Evolutionary conservation across 805 yeast species (phyloP), one percentile per base, ranked within the genome.

Genomic region (Dipodascus geniculatus): DNA sequence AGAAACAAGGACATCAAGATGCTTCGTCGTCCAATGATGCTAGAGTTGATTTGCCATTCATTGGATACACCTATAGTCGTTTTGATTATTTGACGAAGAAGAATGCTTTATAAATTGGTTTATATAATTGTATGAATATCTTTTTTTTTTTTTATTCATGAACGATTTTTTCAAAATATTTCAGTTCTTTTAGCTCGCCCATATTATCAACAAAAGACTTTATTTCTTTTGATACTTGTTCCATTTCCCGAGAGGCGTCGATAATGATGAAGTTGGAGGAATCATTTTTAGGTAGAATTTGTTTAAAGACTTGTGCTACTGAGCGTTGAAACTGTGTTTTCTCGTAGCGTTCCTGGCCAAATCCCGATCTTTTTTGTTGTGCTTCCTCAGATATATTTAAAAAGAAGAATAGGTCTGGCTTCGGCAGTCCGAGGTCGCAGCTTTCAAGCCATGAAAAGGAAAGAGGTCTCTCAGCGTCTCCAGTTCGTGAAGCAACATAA

Each of bases 261-360:
- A 47, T 47, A 22, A 22, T n/a, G 28, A 22, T 4, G 14, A 38
- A 38, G 4, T 17, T 17, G 17, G 31, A 42, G 16, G 65, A 60
- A 3, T 55, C 51, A 2, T 42, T 48, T 9, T 42, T 48, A 4
- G 63, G 57, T 8, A 74, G 68, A 16, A 71, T 53, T 38, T 38
- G 44, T 11, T 67, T 59, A 63, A 90, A 93, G 56, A 81, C 72
- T 8, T 61, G 48, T 55, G 80, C 78, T 2, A 93, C 99, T 42
- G 71, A 72, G n/a, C 69, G 66, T 64, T 93, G 99, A 63, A 93
- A 85, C 50, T 76, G 81, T 2, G 68, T 65, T 23, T 75, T 77
- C 66, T 93, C 99, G 68, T 93, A 93, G 53, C 96, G 72, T 67
- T 93, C 99, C n/a, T 82, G 85, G 14, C 99, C 99, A 73, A 85